Base-by-base conservation (phyloP, 1,284 basidiomycete genomes). In the Gomphus bonarii region DNA sequence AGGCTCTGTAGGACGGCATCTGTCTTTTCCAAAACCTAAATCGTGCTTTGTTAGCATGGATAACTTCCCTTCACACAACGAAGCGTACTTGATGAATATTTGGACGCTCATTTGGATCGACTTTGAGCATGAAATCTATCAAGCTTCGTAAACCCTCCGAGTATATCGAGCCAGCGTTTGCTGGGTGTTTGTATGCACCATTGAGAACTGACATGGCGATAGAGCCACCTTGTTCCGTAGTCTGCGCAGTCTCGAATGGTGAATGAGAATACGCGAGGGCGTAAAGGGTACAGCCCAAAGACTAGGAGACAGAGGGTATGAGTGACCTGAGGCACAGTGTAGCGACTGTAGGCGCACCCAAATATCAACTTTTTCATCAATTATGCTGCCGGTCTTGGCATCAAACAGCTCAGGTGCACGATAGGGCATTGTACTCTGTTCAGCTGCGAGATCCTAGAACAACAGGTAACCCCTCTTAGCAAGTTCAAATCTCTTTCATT, bases 381-480 rank as follows among this genome's bases (percentile, higher is more conserved):
- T 72, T 1, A 75, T 82, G 47, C 79, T 73, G 43, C 89, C 90
- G 1, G 93, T 97, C 69, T 95, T 95, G 58, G 95, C 92, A 64
- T 97, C 94, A 66, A 97, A 97, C 10, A 97, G 75, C 66, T 97
- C 94, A 0, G 94, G 94, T 2, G 94, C 93, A 44, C 94, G 84
- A 65, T 95, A 97, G 0, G 94, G 90, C 93, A 97, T 97, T 12
- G 92, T 93, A 62, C 90, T 92, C 70, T 95, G 93, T 69, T 97
- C 94, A 20, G 90, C 91, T 1, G 94, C 94, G 62, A 95, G 84
- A 68, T 97, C 94, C 82, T 93, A 58, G 14, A 20, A 33, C 33
- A 36, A 20, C 35, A 63, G 7, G 44, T 3, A 48, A 10, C n/a
- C 25, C 1, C 9, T 48, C 46, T 43, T 43, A 43, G 22, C 16